Conservation (phyloP, 495 filamentous ascomycete species). For the Poronia punctata region DNA sequence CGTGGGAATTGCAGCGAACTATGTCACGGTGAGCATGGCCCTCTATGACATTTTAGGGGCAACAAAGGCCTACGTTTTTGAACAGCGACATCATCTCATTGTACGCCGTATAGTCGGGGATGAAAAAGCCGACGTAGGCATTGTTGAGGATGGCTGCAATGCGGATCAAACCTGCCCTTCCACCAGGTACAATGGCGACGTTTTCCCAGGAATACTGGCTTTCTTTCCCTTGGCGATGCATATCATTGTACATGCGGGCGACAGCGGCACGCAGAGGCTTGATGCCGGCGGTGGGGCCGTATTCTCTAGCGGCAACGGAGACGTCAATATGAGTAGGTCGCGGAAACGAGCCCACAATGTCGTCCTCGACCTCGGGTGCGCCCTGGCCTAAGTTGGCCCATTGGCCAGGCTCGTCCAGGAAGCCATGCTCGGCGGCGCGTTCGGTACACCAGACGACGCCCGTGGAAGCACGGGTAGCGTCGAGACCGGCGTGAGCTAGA, state of each 20-base stretch:
- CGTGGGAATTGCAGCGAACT: constrained; percentile 87
- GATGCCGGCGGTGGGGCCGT: constrained; percentile 91
- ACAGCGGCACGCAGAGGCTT: constrained; percentile 83
- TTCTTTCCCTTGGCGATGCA: constrained; percentile 80
- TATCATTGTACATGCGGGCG: constrained; percentile 87
- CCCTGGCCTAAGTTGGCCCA: constrained; percentile 97
- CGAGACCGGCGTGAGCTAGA: constrained; percentile 81
- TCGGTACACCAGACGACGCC: constrained; percentile 87
- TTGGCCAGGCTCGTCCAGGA: constrained; percentile 65
- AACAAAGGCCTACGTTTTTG: constrained; percentile 56
- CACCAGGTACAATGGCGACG: constrained; percentile 95
- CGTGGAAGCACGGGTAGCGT: constrained; percentile 73
- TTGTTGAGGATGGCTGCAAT: constrained; percentile 93
- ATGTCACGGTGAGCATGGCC: constrained; percentile 5
- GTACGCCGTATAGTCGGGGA: constrained; percentile 73
- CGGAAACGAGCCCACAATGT: constrained; percentile 82
- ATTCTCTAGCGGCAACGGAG: constrained; percentile 69
- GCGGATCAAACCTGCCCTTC: constrained; percentile 83
- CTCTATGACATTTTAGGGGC: not conserved
- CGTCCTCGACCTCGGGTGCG: constrained; percentile 89
- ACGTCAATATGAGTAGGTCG: constrained; percentile 80
- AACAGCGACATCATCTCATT: constrained; percentile 95
- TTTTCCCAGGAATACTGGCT: constrained; percentile 98
- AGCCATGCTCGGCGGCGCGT: constrained; percentile 71
- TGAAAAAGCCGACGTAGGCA: constrained; percentile 83